Base-by-base conservation (phyloP, 164 flowering plant genomes). In the Dillenia turbinata region DNA sequence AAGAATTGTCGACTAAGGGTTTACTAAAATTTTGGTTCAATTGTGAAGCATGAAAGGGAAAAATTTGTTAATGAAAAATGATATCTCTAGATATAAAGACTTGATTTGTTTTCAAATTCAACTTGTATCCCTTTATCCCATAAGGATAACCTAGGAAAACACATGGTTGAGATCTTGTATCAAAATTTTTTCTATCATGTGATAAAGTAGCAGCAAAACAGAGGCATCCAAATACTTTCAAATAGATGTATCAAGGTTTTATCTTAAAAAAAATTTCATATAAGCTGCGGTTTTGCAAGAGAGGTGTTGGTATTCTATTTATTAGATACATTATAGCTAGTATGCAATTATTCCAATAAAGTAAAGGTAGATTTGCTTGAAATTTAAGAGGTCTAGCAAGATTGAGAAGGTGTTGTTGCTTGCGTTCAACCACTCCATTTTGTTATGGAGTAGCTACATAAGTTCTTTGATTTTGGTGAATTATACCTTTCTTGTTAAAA, bases 401-500 rank as follows among this genome's bases (percentile, higher is more conserved):
- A 8, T 57, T 19, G 1, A 66, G 19, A 17, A 66, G 6, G 13
- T 66, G 51, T 1, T 22, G 46, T 10, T 66, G 69, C 11, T 59
- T 66, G 2, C 64, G 15, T n/a, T 59, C 58, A 0, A 33, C 64
- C 24, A 17, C 17, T 6, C 64, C 69, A 59, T 66, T 66, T 24
- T 59, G 58, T 53, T 66, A 53, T 1, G 58, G 58, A 1, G 52
- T 59, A 14, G 15, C 12, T 19, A 14, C 44, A 59, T 58, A 59
- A 52, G 24, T 51, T 5, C 17, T 46, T 26, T 58, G 63, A 44
- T 59, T n/a, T n/a, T n/a, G n/a, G n/a, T n/a, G n/a, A n/a, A n/a
- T n/a, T n/a, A n/a, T n/a, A n/a, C n/a, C n/a, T n/a, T n/a, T n/a
- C n/a, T n/a, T n/a, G n/a, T n/a, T n/a, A n/a, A n/a, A n/a, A n/a